These are phyloP conservation scores for Epichloe brachyelytri DNA, from an alignment of 2,329 filamentous ascomycete species.

Conservation along the genomic window DNA sequence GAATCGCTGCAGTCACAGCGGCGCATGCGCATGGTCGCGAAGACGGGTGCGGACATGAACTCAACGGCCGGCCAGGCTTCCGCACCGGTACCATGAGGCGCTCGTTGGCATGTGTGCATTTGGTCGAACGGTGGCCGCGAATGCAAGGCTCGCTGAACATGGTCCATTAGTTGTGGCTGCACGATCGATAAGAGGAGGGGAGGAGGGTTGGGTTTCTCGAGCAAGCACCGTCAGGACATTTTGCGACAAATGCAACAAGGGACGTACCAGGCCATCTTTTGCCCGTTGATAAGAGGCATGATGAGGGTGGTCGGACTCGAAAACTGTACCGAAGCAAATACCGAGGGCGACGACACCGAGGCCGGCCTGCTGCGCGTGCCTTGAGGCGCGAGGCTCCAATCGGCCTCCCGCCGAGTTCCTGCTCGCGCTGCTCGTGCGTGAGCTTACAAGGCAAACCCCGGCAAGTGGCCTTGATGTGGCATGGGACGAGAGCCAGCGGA, in stretches of 20 bases:
- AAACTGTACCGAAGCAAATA: neutral
- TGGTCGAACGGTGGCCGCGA: conserved; percentile 62
- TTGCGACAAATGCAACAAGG: neutral
- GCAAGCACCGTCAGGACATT: neutral
- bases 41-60: conserved; percentile 53
- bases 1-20: conserved; percentile 51
- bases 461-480: neutral
- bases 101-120: conserved; percentile 56
- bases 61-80: conserved; percentile 58
- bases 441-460: neutral
- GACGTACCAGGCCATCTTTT: conserved; percentile 63
- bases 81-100: conserved; percentile 58
- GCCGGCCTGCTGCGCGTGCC: neutral
- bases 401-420: neutral
- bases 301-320: conserved; percentile 11
- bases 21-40: conserved; percentile 49
- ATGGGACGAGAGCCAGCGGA: neutral
- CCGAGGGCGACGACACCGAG: neutral
- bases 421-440: neutral
- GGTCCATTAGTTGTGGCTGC: neutral
- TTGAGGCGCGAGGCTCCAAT: neutral
- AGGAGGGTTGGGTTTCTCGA: neutral
- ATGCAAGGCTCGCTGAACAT: conserved; percentile 55
- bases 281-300: conserved; percentile 58
- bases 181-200: neutral